These are phyloP conservation scores for Fusarium sp. DNA, from an alignment of 2,329 filamentous ascomycete genomes.

Conservation along the genomic window DNA sequence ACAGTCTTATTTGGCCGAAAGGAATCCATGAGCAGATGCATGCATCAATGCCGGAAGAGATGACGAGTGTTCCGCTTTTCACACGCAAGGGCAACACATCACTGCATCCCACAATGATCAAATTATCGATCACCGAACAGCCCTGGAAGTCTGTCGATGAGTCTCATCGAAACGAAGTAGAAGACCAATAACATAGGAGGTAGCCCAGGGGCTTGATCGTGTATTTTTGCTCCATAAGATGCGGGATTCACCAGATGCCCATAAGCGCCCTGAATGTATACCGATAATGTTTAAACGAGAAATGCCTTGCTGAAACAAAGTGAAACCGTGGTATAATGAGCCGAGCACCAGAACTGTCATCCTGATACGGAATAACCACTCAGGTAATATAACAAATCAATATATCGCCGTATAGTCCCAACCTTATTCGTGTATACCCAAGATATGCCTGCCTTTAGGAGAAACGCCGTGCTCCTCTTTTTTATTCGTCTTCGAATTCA, in stretches of 20 bases:
- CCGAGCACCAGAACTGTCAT: constrained; percentile 5
- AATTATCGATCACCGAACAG: neutral
- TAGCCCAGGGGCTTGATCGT: neutral
- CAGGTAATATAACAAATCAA: constrained; percentile 16
- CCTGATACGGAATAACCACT: neutral
- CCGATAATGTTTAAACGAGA: constrained; percentile 16
- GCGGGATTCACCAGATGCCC: neutral
- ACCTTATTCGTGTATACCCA: constrained; percentile 30
- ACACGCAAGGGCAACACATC: constrained; percentile 2
- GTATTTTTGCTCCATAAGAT: constrained; percentile 2
- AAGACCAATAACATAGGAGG: neutral
- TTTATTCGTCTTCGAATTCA: constrained; percentile 13
- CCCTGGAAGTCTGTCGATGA: neutral
- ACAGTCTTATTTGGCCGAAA: too few relatives aligned
- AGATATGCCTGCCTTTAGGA: constrained; percentile 13
- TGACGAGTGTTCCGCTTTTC: neutral
- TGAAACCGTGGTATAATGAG: constrained; percentile 37
- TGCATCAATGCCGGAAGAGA: neutral
- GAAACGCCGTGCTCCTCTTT: constrained; percentile 35
- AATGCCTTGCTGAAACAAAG: constrained; percentile 26
- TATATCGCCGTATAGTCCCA: constrained; percentile 15
- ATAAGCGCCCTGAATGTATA: constrained; percentile 8
- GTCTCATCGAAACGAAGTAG: neutral
- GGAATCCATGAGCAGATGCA: too few relatives aligned
- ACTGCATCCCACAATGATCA: neutral